A percentile compares a stretch with the other conserved stretches of the same genome.
Evolutionary conservation across 2,329 filamentous ascomycete species (phyloP).

Genomic region (Clarireedia hainanense): DNA sequence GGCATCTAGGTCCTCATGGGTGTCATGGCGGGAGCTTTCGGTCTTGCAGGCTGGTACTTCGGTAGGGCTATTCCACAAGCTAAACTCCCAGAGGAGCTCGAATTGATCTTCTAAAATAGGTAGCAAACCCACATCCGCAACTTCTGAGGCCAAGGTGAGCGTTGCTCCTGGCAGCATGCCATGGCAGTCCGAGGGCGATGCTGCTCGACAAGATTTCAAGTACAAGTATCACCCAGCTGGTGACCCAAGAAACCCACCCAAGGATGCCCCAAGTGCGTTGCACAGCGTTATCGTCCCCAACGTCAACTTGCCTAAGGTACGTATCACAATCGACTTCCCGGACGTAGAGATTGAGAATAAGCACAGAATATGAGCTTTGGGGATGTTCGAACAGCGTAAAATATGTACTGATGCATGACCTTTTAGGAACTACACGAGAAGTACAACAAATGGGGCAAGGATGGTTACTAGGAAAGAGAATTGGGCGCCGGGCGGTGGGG

Average conservation of each 20-base stretch:
- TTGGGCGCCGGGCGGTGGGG: constrained; percentile 23
- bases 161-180: constrained; percentile 77
- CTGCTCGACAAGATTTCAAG: constrained; percentile 45
- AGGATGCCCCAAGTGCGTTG: constrained; percentile 88
- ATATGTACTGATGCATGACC: constrained; percentile 10
- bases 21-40: constrained; percentile 84
- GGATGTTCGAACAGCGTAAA: background rate
- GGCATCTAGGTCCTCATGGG: constrained; percentile 68
- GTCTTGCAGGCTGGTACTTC: constrained; percentile 84
- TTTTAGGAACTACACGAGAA: constrained; percentile 79
- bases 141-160: constrained; percentile 70
- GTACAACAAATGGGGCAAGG: constrained; percentile 99
- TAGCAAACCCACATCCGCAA: constrained; percentile 75
- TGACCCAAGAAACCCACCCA: constrained; percentile 64
- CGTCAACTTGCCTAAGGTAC: constrained; percentile 83
- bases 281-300: constrained; percentile 93
- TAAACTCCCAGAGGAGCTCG: background rate
- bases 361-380: background rate
- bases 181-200: constrained; percentile 73
- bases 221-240: constrained; percentile 64
- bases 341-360: background rate
- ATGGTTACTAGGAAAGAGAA: constrained; percentile 50
- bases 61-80: constrained; percentile 39
- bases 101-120: constrained; percentile 41
- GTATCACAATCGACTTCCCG: constrained; percentile 17